These are phyloP conservation scores for Hordeum pubiflorum DNA, from an alignment of 202 grass and related monocot genomes.

Conservation along the genomic window DNA sequence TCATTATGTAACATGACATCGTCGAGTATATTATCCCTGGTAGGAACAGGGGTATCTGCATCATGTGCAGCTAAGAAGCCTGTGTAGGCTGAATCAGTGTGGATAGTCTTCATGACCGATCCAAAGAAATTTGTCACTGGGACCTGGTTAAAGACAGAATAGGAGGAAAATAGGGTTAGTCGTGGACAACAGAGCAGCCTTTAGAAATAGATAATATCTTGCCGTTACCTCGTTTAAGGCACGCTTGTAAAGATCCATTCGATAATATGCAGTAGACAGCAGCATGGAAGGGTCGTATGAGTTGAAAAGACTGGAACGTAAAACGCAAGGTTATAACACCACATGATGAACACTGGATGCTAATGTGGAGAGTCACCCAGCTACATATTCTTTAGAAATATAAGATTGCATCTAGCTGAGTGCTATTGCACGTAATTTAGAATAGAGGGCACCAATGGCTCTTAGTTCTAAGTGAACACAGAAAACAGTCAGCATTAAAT, in stretches of 20 bases:
- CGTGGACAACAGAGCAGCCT: conserved; percentile 7
- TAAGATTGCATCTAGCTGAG: background rate
- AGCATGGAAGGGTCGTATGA: conserved; percentile 80
- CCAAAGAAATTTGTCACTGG: conserved; percentile 99
- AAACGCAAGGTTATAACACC: conserved; percentile 15
- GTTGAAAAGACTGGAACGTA: conserved; percentile 76
- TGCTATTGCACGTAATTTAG: background rate
- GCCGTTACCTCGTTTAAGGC: conserved; percentile 56
- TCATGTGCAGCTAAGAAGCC: conserved; percentile 45
- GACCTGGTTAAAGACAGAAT: conserved; percentile 47
- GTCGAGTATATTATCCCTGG: conserved; percentile 24
- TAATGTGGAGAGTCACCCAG: background rate
- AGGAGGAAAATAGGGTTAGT: background rate
- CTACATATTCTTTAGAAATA: conserved; percentile 15
- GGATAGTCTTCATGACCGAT: conserved; percentile 96
- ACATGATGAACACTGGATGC: background rate
- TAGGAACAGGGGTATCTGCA: conserved; percentile 7
- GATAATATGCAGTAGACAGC: conserved; percentile 92
- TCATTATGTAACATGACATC: conserved; percentile 34
- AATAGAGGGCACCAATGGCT: background rate
- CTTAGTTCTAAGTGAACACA: background rate
- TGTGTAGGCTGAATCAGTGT: conserved; percentile 66
- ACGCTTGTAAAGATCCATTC: conserved; percentile 83
- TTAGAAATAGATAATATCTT: conserved; percentile 18
- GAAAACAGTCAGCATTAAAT: background rate